Percentiles rank a stretch among this genome's conserved stretches.
Evolutionary conservation across 768 basidiomycete species (phyloP).

Genomic region (Mycena filopes): DNA sequence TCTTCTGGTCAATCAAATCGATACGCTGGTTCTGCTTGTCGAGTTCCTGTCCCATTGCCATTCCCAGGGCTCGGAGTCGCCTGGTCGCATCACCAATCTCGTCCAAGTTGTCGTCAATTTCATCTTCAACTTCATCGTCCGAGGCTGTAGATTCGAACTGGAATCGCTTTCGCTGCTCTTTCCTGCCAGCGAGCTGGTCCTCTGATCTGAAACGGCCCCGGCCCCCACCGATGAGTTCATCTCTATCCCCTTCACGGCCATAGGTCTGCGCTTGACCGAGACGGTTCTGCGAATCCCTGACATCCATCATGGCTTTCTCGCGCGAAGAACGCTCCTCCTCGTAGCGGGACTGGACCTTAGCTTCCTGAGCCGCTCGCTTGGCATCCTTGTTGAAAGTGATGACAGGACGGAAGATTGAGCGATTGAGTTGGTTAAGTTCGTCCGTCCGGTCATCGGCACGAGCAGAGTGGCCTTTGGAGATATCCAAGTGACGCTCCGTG

Average conservation of each 20-base stretch:
- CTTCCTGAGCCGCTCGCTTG: conserved; percentile 89
- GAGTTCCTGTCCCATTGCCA: conserved; percentile 89
- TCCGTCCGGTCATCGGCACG: conserved; percentile 94
- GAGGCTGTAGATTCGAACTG: conserved; percentile 92
- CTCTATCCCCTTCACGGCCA: conserved; percentile 61
- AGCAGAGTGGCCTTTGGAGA: conserved; percentile 85
- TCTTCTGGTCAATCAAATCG: conserved; percentile 81
- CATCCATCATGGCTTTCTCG: conserved; percentile 86
- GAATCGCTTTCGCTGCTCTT: conserved; percentile 82
- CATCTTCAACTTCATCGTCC: conserved; percentile 95
- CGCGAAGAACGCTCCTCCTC: conserved; percentile 87
- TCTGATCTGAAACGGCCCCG: conserved; percentile 57
- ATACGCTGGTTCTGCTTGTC: conserved; percentile 87
- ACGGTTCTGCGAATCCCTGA: conserved; percentile 88
- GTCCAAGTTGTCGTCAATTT: conserved; percentile 90
- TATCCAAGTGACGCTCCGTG: conserved; percentile 94
- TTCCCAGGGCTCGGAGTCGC: conserved; percentile 80
- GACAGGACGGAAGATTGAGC: conserved; percentile 93
- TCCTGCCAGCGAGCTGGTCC: conserved; percentile 63
- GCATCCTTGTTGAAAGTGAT: conserved; percentile 93
- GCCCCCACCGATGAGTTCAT: conserved; percentile 46
- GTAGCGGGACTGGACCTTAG: conserved; percentile 85
- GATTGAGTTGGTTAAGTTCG: conserved; percentile 94
- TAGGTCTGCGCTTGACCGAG: conserved; percentile 80
- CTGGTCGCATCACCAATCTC: conserved; percentile 85